Base-by-base conservation (phyloP, 2,329 filamentous ascomycete genomes). In the Seiridium unicorne region DNA sequence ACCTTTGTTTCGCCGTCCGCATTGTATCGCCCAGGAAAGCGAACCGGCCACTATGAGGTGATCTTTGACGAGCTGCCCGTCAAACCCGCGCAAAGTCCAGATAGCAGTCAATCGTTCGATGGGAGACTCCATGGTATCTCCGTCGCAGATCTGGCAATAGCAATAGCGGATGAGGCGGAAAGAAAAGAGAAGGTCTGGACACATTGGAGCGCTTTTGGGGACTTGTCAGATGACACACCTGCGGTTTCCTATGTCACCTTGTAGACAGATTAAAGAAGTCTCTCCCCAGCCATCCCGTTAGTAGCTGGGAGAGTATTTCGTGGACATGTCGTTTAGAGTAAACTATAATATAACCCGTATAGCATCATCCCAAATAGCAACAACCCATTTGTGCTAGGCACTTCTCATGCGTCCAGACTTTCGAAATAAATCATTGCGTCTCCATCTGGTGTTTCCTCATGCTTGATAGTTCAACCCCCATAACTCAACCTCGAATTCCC, bases 1-100 rank as follows among this genome's bases (percentile, higher is more conserved):
- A 69, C 63, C 44, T 74, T 72, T 64, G 71, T 74, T 11, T 68
- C 64, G 4, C 73, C 72, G 11, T 61, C 66, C 54, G 70, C 73
- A 18, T 58, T 74, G 55, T 74, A 73, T 60, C 62, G 72, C 31
- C 69, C 73, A 0, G 72, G 73, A 7, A 68, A 62, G 48, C 57
- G 72, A 36, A 74, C 69, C 3, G 73, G 72, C 1, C 65, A 59
- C 56, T 74, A 74, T 57, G 65, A 56, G 35, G 51, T 56, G 8
- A 34, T 48, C 2, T 34, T 60, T 34, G 58, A 56, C n/a, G 51
- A 60, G 26, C 4, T 60, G 31, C 58, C 58, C 26, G 32, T 60
- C 1, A 49, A 18, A 13, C 34, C 32, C 4, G 31, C 13, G 11
- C 26, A 36, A 13, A 32, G n/a, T 6, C 26, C 49, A 11, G 10